Evolutionary conservation across 352 stramenopile genomes (phyloP).

Genomic region (Thalassiosira livingstoniorum): DNA sequence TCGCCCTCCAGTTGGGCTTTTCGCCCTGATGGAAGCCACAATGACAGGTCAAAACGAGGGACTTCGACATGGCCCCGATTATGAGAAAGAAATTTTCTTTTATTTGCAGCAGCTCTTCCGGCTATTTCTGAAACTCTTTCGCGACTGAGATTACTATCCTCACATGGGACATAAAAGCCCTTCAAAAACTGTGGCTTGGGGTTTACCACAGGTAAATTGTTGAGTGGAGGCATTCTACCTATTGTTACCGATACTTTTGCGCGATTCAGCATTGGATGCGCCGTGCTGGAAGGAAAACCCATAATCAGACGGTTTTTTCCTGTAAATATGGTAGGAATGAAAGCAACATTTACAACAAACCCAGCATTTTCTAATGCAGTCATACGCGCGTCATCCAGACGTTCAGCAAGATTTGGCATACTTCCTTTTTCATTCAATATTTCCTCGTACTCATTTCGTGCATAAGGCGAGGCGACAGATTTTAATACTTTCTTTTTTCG

Average conservation of each 20-base stretch:
- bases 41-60: conserved; percentile 53
- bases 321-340: conserved; percentile 46
- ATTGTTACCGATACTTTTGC: background rate
- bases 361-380: conserved; percentile 45
- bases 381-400: conserved; percentile 41
- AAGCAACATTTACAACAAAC: conserved; percentile 26
- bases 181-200: conserved; percentile 49
- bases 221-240: conserved; percentile 39
- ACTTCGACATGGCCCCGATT: conserved; percentile 34
- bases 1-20: background rate
- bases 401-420: conserved; percentile 37
- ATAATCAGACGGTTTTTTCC: conserved; percentile 53
- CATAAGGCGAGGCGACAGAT: conserved; percentile 38
- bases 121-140: conserved; percentile 28
- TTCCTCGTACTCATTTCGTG: conserved; percentile 43
- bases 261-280: background rate
- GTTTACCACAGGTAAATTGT: conserved; percentile 23
- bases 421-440: conserved; percentile 44
- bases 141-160: conserved; percentile 24
- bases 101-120: conserved; percentile 31
- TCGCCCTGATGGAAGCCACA: conserved; percentile 39
- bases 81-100: conserved; percentile 47
- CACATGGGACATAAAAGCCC: conserved; percentile 48
- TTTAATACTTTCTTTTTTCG: conserved; percentile 43
- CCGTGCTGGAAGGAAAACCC: conserved; percentile 1